Base-by-base conservation (phyloP, 176 grass and related monocot genomes). In the Oryza australiensis region DNA sequence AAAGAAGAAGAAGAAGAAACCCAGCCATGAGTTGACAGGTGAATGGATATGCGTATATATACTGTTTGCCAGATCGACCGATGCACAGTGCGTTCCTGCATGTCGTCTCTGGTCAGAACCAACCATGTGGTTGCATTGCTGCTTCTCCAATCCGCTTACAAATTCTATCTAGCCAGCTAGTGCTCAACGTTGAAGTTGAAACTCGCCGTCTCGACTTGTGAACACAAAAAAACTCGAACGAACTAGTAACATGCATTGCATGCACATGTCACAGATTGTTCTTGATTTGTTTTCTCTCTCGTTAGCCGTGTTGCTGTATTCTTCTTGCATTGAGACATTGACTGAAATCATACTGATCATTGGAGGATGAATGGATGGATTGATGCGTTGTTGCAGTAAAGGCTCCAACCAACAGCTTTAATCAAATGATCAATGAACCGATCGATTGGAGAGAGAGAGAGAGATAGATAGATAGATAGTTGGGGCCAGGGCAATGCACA, bases 361-460 rank as follows among this genome's bases (percentile, higher is more conserved):
- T 55, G 51, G 51, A 55, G 20, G 51, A 49, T 49, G 15, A 0
- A 55, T 3, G 16, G 51, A 55, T 55, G 16, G 46, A 55, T 55
- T 5, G 46, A 55, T 55, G 1, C 16, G 22, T 8, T 3, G 27
- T 18, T 34, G 43, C 73, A 59, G 63, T 68, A 15, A 70, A 77
- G 83, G 30, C 60, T 40, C 77, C 70, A 59, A 59, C 70, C 12
- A 26, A 37, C 59, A 66, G 76, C 75, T 79, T 55, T 28, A 68
- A 68, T 62, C 49, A 28, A 5, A 18, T 43, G 37, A 77, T 68
- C 63, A 10, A 18, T 43, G 37, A 29, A 53, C 28, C 5, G 12
- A 29, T 63, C 26, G 60, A 30, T 26, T 60, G 68, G 64, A 68
- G 9, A 59, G 74, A 6, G 64, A 68, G 9, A 59, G 74, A 6